Evolutionary conservation across 1,284 basidiomycete genomes (phyloP).

Genomic region (Taiwanofungus camphoratus): DNA sequence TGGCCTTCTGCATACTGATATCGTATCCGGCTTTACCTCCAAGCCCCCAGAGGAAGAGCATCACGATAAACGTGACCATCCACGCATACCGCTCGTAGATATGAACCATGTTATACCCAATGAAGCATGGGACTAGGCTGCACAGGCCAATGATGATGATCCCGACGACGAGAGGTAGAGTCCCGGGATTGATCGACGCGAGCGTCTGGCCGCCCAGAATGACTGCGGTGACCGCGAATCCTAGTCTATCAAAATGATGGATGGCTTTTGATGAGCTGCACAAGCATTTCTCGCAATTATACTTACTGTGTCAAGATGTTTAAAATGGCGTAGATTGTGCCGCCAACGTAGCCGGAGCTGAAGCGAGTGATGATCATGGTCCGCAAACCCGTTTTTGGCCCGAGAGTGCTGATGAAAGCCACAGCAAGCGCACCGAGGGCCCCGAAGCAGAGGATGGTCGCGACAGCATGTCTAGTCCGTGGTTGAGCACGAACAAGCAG

Average conservation of each 20-base stretch:
- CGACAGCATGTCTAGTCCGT: constrained; percentile 39
- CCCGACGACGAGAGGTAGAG: constrained; percentile 38
- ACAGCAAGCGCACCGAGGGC: constrained; percentile 36
- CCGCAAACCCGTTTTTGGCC: constrained; percentile 53
- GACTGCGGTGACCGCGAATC: constrained; percentile 39
- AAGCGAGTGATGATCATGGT: constrained; percentile 56
- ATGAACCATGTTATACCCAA: constrained; percentile 50
- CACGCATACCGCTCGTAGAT: constrained; percentile 60
- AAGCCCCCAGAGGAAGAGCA: constrained; percentile 50
- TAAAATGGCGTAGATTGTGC: constrained; percentile 49
- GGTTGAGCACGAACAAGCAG: neutral
- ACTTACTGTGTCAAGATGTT: constrained; percentile 52
- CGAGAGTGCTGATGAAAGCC: constrained; percentile 54
- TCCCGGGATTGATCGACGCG: constrained; percentile 36
- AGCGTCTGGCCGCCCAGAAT: constrained; percentile 46
- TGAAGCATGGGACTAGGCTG: constrained; percentile 42
- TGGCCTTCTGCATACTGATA: constrained; percentile 36
- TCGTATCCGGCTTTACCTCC: constrained; percentile 48
- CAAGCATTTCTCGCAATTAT: neutral
- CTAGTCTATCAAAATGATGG: constrained; percentile 29
- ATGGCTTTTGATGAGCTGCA: neutral
- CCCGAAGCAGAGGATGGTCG: constrained; percentile 39
- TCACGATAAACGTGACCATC: constrained; percentile 50
- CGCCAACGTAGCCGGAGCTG: constrained; percentile 52
- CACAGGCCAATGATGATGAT: constrained; percentile 40